Conservation (phyloP, 345 rosid genomes). For the Aquilaria yunnanensis region DNA sequence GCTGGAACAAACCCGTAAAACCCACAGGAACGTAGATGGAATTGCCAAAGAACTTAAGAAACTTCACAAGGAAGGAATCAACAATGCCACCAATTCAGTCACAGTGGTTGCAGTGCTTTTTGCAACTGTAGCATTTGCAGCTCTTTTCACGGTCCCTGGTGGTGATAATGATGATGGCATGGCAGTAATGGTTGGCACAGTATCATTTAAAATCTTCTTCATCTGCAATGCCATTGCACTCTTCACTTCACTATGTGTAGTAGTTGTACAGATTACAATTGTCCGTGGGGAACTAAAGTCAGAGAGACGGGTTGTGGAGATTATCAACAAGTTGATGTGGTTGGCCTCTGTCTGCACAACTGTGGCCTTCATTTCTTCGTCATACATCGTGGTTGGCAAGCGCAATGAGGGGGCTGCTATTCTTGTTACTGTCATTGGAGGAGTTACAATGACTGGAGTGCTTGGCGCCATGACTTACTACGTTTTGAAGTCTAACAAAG, state of each 20-base stretch:
- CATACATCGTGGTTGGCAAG: slow-evolving; percentile 81
- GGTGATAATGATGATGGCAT: slow-evolving; percentile 52
- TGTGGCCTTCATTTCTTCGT: slow-evolving; percentile 66
- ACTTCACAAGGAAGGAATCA: slow-evolving; percentile 78
- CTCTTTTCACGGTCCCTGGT: slow-evolving; percentile 83
- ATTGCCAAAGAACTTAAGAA: slow-evolving; percentile 71
- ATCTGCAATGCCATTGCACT: slow-evolving; percentile 66
- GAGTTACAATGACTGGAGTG: slow-evolving; percentile 59
- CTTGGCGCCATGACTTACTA: slow-evolving; percentile 73
- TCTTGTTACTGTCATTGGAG: slow-evolving; percentile 67
- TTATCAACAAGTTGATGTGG: slow-evolving; percentile 95
- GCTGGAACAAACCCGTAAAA: slow-evolving; percentile 85
- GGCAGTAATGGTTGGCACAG: slow-evolving; percentile 41
- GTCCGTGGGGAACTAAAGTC: slow-evolving; percentile 83
- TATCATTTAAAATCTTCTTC: slow-evolving; percentile 67
- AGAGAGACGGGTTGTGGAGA: slow-evolving; percentile 71
- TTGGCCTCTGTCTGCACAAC: slow-evolving; percentile 86
- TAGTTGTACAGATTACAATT: slow-evolving; percentile 82
- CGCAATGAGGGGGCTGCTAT: slow-evolving; percentile 69
- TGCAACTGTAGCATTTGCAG: slow-evolving; percentile 92
- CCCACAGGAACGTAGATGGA: slow-evolving; percentile 70
- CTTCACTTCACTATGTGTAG: slow-evolving; percentile 87
- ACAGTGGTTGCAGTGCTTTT: slow-evolving; percentile 89
- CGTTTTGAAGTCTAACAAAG: slow-evolving; percentile 58
- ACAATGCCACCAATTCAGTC: slow-evolving; percentile 82